Evolutionary conservation across 306 rosid species (phyloP).

Genomic region (Gleditsia sinensis): DNA sequence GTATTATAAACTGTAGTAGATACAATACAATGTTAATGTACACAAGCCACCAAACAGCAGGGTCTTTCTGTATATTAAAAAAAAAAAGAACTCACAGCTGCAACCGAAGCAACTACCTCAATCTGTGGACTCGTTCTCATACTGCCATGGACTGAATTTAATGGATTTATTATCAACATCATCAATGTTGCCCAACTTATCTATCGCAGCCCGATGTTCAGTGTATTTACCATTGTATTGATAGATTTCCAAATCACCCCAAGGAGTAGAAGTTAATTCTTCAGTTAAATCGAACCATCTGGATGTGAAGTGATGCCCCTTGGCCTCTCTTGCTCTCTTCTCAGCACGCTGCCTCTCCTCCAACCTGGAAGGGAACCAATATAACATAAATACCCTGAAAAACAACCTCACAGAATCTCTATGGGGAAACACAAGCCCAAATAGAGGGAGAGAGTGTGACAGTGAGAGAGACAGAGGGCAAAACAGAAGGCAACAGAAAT

Average conservation of each 20-base stretch:
- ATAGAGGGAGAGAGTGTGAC: slow-evolving; percentile 6
- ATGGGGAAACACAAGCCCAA: slow-evolving; percentile 19
- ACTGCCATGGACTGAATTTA: slow-evolving; percentile 91
- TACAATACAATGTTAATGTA: slow-evolving; percentile 38
- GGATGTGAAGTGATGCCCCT: slow-evolving; percentile 58
- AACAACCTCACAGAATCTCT: slow-evolving; percentile 15
- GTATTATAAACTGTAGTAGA: slow-evolving; percentile 15
- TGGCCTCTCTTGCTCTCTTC: slow-evolving; percentile 69
- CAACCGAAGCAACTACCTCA: slow-evolving; percentile 47
- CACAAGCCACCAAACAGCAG: slow-evolving; percentile 39
- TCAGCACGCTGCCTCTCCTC: slow-evolving; percentile 96
- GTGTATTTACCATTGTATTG: slow-evolving; percentile 71
- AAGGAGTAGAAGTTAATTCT: slow-evolving; percentile 81
- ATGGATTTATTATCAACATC: slow-evolving; percentile 51
- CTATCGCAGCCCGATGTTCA: slow-evolving; percentile 57
- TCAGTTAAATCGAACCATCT: slow-evolving; percentile 87
- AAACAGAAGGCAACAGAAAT: no score
- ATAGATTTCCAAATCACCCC: slow-evolving; percentile 94
- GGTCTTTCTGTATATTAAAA: slow-evolving; percentile 31
- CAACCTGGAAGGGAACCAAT: slow-evolving; percentile 50
- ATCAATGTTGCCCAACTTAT: slow-evolving; percentile 47
- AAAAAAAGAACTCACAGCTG: no score
- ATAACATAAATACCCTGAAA: not conserved
- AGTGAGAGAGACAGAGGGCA: no score
- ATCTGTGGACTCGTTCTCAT: slow-evolving; percentile 55